Conservation (phyloP, 805 yeast species). For the Pichia sporocuriosa region DNA sequence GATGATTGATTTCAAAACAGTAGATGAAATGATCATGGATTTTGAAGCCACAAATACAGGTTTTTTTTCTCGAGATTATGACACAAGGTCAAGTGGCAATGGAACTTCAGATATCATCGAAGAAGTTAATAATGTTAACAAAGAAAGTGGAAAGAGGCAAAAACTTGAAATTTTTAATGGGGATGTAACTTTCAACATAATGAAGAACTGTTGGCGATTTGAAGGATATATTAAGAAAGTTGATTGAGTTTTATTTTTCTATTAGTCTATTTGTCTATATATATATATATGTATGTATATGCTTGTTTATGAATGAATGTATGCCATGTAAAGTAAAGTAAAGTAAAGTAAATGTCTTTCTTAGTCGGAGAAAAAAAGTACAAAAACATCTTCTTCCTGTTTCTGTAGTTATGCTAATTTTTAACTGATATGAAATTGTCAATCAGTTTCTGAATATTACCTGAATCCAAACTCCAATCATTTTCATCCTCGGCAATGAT, state of each 20-base stretch:
- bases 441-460: not conserved
- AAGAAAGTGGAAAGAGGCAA: not conserved
- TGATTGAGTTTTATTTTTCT: too few relatives aligned
- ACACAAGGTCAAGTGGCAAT: not conserved
- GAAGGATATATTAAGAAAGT: slow-evolving; percentile 1
- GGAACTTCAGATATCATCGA: not conserved
- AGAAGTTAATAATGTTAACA: not conserved
- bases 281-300: not conserved
- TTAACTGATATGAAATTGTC: not conserved
- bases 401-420: too few relatives aligned
- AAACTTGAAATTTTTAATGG: not conserved
- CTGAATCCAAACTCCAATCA: too few relatives aligned
- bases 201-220: slow-evolving; percentile 4
- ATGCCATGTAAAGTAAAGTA: too few relatives aligned
- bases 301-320: not conserved
- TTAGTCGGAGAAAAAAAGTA: too few relatives aligned
- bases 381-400: too few relatives aligned
- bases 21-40: not conserved
- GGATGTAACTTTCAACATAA: not conserved
- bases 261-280: not conserved
- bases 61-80: slow-evolving; percentile 6
- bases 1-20: not conserved
- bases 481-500: too few relatives aligned
- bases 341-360: too few relatives aligned
- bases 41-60: slow-evolving; percentile 5